These are phyloP conservation scores for Phlyctochytrium bullatum DNA, from an alignment of 192 early-diverging fungal species.

Conservation along the genomic window DNA sequence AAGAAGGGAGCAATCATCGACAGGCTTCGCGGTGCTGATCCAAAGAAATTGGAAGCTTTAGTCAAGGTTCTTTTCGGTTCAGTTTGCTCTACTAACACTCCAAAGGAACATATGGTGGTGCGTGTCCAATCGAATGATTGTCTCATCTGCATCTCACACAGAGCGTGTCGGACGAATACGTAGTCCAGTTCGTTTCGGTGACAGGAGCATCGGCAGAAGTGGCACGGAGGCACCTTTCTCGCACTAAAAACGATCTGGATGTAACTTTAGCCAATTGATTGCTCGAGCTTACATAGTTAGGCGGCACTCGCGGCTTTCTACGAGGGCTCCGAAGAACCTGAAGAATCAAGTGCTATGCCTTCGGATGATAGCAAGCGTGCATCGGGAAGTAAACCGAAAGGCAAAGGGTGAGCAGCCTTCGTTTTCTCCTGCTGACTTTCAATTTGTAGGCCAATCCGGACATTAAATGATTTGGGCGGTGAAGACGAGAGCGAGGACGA, in stretches of 20 bases:
- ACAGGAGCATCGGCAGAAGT: not conserved
- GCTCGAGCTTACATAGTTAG: too few relatives aligned
- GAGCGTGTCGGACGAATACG: not conserved
- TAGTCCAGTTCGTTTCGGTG: not conserved
- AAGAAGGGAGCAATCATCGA: conserved; percentile 47
- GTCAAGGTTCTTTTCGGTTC: too few relatives aligned
- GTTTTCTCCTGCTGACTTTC: too few relatives aligned
- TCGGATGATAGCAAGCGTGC: too few relatives aligned
- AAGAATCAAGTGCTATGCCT: too few relatives aligned
- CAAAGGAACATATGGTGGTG: too few relatives aligned
- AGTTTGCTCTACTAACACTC: too few relatives aligned
- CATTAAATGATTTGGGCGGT: conserved; percentile 5
- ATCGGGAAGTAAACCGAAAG: too few relatives aligned
- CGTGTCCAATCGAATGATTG: too few relatives aligned
- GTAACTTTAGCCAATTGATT: not conserved
- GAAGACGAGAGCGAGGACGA: conserved; percentile 27
- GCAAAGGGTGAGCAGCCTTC: too few relatives aligned
- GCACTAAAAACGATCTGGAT: not conserved
- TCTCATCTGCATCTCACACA: not conserved
- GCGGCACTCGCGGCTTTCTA: not conserved
- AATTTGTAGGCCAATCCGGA: not conserved
- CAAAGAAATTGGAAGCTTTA: not conserved
- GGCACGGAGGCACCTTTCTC: not conserved
- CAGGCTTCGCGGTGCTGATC: conserved; percentile 52
- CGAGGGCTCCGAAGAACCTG: not conserved